Percentiles rank a stretch among this genome's conserved stretches.
Evolutionary conservation across 176 grass and related monocot genomes (phyloP).

Genomic region (Panicum miliaceum): DNA sequence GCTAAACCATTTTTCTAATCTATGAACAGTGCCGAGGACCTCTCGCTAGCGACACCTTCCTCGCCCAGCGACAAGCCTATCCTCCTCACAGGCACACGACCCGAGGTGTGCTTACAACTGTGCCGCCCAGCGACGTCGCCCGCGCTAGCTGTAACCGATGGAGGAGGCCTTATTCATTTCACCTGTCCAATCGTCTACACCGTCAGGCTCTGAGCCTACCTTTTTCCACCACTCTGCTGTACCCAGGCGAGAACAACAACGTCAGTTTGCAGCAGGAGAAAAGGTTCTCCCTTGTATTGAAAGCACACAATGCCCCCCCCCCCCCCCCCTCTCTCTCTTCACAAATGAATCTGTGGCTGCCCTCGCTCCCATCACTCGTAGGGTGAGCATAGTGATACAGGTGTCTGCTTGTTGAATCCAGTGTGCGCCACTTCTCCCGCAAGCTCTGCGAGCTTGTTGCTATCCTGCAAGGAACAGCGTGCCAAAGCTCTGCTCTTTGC

Average conservation of each 20-base stretch:
- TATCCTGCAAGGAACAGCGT: conserved; percentile 12
- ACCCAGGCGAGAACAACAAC: conserved; percentile 20
- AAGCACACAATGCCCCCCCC: conserved; percentile 1
- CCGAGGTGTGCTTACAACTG: too few relatives aligned
- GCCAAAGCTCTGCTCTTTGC: background rate
- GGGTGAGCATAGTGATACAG: background rate
- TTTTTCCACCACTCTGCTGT: background rate
- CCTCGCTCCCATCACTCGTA: background rate
- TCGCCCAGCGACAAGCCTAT: too few relatives aligned
- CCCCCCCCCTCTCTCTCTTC: background rate
- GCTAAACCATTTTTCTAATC: too few relatives aligned
- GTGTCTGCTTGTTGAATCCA: conserved; percentile 37
- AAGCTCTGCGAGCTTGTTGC: conserved; percentile 2
- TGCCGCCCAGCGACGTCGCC: too few relatives aligned
- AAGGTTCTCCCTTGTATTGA: conserved; percentile 25
- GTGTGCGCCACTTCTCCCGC: conserved; percentile 6
- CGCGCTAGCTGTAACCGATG: too few relatives aligned
- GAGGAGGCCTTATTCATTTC: too few relatives aligned
- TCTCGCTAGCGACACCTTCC: too few relatives aligned
- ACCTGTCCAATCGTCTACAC: too few relatives aligned
- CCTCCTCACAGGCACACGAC: too few relatives aligned
- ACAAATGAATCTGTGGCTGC: background rate
- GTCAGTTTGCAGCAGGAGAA: conserved; percentile 21
- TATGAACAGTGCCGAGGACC: too few relatives aligned
- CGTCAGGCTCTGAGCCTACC: background rate